Evolutionary conservation across 345 rosid genomes (phyloP).

Genomic region (Cochlearia excelsa): DNA sequence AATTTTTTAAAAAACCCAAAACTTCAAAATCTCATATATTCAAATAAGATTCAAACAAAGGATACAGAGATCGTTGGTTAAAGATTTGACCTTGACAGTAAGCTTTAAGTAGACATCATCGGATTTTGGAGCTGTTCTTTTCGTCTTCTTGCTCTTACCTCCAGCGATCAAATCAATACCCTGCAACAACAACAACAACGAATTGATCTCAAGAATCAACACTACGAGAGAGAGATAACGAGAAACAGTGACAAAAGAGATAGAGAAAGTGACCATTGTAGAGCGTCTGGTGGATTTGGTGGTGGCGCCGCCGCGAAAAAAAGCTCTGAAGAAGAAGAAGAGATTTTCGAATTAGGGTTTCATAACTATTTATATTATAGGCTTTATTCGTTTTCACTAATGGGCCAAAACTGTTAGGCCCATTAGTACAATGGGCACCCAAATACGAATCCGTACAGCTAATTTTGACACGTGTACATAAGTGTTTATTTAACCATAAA

Average conservation of each 20-base stretch:
- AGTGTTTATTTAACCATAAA: constrained; percentile 20
- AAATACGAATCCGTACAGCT: constrained; percentile 9
- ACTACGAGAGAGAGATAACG: too few species aligned
- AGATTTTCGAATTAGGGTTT: too few species aligned
- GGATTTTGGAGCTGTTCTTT: constrained; percentile 80
- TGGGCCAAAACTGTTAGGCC: too few species aligned
- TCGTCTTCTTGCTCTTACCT: constrained; percentile 93
- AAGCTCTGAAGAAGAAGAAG: too few species aligned
- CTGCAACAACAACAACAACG: constrained; percentile 31
- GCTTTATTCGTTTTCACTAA: too few species aligned
- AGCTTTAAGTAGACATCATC: constrained; percentile 95
- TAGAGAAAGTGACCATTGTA: background rate
- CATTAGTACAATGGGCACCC: constrained; percentile 12
- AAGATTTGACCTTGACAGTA: constrained; percentile 63
- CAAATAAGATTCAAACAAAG: too few species aligned
- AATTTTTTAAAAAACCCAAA: background rate
- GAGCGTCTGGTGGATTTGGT: too few species aligned
- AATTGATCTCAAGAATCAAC: too few species aligned
- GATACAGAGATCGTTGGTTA: background rate
- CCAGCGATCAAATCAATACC: constrained; percentile 94
- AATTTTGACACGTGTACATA: constrained; percentile 5
- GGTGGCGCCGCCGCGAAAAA: too few species aligned
- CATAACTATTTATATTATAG: too few species aligned
- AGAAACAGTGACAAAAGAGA: background rate
- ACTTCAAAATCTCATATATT: too few species aligned